Percentiles rank a stretch among this genome's conserved stretches.
These are phyloP conservation scores for Phytophthora quininea DNA, from an alignment of 352 stramenopile species.

Conservation along the genomic window DNA sequence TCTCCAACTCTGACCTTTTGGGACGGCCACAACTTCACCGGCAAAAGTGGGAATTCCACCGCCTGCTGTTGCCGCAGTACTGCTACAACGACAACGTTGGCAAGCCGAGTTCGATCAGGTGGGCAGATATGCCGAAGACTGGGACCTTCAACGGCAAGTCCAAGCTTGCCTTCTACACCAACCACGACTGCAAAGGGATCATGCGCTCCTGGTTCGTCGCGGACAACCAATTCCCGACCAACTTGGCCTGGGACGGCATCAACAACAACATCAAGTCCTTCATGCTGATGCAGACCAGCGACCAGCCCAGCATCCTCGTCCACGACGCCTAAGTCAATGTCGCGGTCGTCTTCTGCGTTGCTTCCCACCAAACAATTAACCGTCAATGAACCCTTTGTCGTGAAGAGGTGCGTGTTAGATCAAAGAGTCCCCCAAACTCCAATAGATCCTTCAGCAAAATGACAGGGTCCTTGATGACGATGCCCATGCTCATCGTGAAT, in stretches of 20 bases:
- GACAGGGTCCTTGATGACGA: conserved; percentile 78
- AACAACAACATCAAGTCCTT: conserved; percentile 34
- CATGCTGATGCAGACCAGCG: conserved; percentile 25
- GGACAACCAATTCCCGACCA: conserved; percentile 18
- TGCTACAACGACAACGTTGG: conserved; percentile 39
- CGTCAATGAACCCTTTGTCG: too few relatives aligned
- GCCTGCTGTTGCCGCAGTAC: conserved; percentile 12
- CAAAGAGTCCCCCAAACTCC: not conserved
- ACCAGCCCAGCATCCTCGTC: conserved; percentile 8
- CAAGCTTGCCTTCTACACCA: conserved; percentile 36
- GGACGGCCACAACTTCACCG: conserved; percentile 21
- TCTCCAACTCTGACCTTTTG: conserved; percentile 16
- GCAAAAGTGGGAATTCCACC: conserved; percentile 22
- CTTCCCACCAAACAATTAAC: too few relatives aligned
- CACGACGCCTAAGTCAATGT: not conserved
- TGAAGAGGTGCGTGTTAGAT: not conserved
- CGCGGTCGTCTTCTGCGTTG: too few relatives aligned
- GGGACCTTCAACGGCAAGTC: conserved; percentile 12
- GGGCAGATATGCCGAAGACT: conserved; percentile 15
- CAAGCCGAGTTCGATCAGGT: conserved; percentile 29
- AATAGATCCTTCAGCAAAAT: conserved; percentile 26
- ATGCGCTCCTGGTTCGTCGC: conserved; percentile 13
- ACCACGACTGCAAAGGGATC: conserved; percentile 26
- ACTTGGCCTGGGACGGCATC: conserved; percentile 23
- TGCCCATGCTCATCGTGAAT: conserved; percentile 94